A percentile compares a stretch with the other conserved stretches of the same genome.
Evolutionary conservation across 352 stramenopile species (phyloP).

Genomic region (Pythium oligandrum): DNA sequence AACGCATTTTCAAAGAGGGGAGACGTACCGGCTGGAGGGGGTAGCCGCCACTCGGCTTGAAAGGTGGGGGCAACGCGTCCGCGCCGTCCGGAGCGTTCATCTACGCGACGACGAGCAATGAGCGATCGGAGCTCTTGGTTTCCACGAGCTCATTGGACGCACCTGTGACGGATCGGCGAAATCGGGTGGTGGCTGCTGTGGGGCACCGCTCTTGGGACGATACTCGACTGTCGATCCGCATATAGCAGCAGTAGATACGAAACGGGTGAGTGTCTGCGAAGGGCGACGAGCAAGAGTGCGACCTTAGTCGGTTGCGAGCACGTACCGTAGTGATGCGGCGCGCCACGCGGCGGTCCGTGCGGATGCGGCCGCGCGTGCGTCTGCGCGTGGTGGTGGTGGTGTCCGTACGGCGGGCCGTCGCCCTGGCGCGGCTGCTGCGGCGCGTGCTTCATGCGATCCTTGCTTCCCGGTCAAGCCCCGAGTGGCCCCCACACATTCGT

Average conservation of each 20-base stretch:
- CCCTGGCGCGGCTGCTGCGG: slow-evolving; percentile 2
- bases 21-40: slow-evolving; percentile 18
- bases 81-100: slow-evolving; percentile 14
- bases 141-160: neutral
- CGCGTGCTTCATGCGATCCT: neutral
- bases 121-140: neutral
- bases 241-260: neutral
- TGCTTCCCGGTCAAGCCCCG: too few relatives aligned
- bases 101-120: slow-evolving; percentile 1
- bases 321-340: slow-evolving; percentile 5
- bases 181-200: slow-evolving; percentile 1
- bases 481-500: too few relatives aligned
- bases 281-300: neutral
- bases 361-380: neutral
- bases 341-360: slow-evolving; percentile 9
- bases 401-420: slow-evolving; percentile 8
- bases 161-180: slow-evolving; percentile 11
- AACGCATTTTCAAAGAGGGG: neutral
- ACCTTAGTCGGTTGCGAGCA: slow-evolving; percentile 8
- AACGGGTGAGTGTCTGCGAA: neutral
- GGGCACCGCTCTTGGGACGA: slow-evolving; percentile 9
- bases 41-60: slow-evolving; percentile 14
- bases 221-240: slow-evolving; percentile 7
- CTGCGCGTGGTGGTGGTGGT: slow-evolving; percentile 9
- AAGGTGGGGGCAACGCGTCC: slow-evolving; percentile 16